Percentiles rank a stretch among this genome's conserved stretches.
phyloP scores from a whole-genome alignment of 345 rosid genomes.

The Populus pruinosa region DNA sequence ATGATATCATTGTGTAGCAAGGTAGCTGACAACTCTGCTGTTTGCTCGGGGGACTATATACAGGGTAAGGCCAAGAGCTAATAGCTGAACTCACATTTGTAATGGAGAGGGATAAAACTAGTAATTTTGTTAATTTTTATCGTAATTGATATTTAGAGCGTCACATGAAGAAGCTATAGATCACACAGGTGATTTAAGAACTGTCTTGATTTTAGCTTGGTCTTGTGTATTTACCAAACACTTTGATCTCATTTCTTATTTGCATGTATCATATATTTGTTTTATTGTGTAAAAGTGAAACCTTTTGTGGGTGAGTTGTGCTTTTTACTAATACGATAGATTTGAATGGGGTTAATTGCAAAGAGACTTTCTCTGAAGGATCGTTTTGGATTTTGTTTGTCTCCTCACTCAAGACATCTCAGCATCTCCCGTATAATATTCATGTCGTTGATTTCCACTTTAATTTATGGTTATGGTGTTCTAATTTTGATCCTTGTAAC shows the following conservation, averaged over 20 bases:
- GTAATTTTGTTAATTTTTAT: conserved; percentile 1
- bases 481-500: too few relatives aligned
- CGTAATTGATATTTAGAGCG: conserved; percentile 8
- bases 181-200: conserved; percentile 18
- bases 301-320: conserved; percentile 6
- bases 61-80: not conserved
- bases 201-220: conserved; percentile 8
- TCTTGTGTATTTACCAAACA: conserved; percentile 5
- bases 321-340: conserved; percentile 9
- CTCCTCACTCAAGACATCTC: too few relatives aligned
- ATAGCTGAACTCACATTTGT: not conserved
- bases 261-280: conserved; percentile 19
- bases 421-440: too few relatives aligned
- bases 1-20: not conserved
- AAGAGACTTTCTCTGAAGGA: not conserved
- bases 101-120: not conserved
- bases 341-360: conserved; percentile 5
- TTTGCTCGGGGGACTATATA: not conserved
- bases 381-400: not conserved
- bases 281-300: conserved; percentile 2
- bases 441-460: too few relatives aligned
- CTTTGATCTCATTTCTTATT: conserved; percentile 12
- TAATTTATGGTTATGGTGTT: too few relatives aligned
- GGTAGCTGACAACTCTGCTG: not conserved
- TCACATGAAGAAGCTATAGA: conserved; percentile 14